Evolutionary conservation across 1,139 yeast species (phyloP).

Genomic region (Pichia terricola): DNA sequence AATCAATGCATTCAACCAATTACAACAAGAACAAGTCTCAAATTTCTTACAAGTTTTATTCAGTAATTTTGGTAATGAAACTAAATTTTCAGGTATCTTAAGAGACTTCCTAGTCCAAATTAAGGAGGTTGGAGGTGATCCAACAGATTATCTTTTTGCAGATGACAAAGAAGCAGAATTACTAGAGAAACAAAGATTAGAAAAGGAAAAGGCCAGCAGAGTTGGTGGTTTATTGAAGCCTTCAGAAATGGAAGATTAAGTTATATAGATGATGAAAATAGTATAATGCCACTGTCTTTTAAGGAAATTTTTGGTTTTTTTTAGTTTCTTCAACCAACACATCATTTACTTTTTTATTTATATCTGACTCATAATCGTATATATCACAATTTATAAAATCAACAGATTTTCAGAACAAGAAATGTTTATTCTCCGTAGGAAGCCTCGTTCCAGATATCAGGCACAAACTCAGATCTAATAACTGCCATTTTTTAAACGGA

Average conservation of each 20-base stretch:
- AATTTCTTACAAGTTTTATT: constrained; percentile 74
- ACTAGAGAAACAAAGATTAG: constrained; percentile 56
- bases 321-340: no score
- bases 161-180: constrained; percentile 83
- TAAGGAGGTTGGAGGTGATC: constrained; percentile 91
- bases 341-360: no score
- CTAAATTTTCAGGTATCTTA: constrained; percentile 72
- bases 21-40: constrained; percentile 73
- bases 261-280: not conserved
- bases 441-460: no score
- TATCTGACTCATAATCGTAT: not conserved
- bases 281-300: no score
- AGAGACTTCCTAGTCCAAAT: constrained; percentile 96
- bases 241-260: constrained; percentile 77
- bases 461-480: no score
- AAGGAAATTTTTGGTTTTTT: no score
- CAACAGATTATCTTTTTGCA: constrained; percentile 86
- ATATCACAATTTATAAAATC: not conserved
- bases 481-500: no score
- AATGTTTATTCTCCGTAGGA: no score
- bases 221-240: constrained; percentile 95
- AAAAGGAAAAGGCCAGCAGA: constrained; percentile 73
- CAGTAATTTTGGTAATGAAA: constrained; percentile 60
- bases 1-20: constrained; percentile 80
- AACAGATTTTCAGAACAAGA: not conserved